Base-by-base conservation (phyloP, 2,329 filamentous ascomycete species). In the Pseudopyrenochaeta lycopersici region DNA sequence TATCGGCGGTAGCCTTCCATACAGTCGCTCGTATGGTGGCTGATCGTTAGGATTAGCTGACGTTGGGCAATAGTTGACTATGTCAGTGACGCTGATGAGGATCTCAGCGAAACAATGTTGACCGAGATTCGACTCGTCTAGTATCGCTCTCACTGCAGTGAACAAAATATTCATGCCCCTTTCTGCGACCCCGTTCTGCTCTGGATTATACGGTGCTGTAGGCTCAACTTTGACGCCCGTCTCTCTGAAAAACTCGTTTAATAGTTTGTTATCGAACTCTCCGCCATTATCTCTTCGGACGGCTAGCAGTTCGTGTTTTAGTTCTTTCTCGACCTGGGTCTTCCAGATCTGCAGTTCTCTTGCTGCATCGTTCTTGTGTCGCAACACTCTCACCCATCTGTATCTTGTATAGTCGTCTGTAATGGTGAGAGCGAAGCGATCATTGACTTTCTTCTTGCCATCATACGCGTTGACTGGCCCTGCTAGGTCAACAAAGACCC, bases 71-170 rank as follows among this genome's bases (percentile, higher is more conserved):
- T 36, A 46, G 30, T 46, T 46, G 30, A 46, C 43, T 18, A 46
- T 46, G 2, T 46, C 30, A 11, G 30, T 21, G n/a, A 46, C 43
- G 20, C 43, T 46, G 11, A 35, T 14, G 29, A 46, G 43, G 29
- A 46, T 46, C 43, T 46, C 43, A 3, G 43, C 43, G 32, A 46
- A 46, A 36, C 30, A 46, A n/a, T 46, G 43, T 20, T 46, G 14
- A 15, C 43, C 43, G 32, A 46, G 29, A 27, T 46, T 46, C 2
- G 30, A 46, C 30, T 46, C 30, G 43, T 46, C 47, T 49, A 38
- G 39, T 42, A 42, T 29, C n/a, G 18, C 39, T 42, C 39, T 42
- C 18, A 42, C 39, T 29, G 18, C 39, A n/a, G 39, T 23, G 39
- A 42, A 42, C 18, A 42, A 9, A 23, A 42, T 42, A 15, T 42